A percentile compares a stretch with the other conserved stretches of the same genome.
Evolutionary conservation across 148 eudicot genomes (phyloP).

Genomic region (Rhododendron molle): DNA sequence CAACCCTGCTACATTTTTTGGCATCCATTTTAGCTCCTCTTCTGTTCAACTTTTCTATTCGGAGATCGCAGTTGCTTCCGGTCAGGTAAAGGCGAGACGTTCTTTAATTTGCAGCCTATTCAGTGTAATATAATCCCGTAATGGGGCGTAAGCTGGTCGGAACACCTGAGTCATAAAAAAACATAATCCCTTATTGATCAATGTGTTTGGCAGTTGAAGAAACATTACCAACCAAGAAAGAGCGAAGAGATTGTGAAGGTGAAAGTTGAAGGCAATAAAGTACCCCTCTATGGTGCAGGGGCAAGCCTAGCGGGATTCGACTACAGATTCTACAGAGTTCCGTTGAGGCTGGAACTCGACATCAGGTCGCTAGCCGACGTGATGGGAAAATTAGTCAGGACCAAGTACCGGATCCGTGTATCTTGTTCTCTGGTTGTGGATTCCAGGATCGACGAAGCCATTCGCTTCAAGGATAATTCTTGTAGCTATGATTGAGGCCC

Average conservation of each 20-base stretch:
- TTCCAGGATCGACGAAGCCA: slow-evolving; percentile 19
- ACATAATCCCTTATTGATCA: too few relatives aligned
- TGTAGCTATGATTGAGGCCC: slow-evolving; percentile 24
- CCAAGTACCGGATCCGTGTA: slow-evolving; percentile 38
- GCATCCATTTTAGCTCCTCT: slow-evolving; percentile 54
- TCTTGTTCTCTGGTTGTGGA: slow-evolving; percentile 38
- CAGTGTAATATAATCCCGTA: too few relatives aligned
- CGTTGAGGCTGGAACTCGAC: slow-evolving; percentile 48
- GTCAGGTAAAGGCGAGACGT: slow-evolving; percentile 36
- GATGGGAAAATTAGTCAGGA: slow-evolving; percentile 49
- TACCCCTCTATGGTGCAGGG: slow-evolving; percentile 81
- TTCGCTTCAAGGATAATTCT: slow-evolving; percentile 29
- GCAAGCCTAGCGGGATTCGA: slow-evolving; percentile 25
- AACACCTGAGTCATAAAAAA: too few relatives aligned
- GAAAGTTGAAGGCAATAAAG: slow-evolving; percentile 35
- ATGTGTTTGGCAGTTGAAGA: slow-evolving; percentile 35
- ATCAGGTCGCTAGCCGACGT: slow-evolving; percentile 42
- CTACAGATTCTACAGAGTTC: slow-evolving; percentile 25
- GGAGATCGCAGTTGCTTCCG: slow-evolving; percentile 51
- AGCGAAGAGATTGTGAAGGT: slow-evolving; percentile 32
- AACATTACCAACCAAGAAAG: slow-evolving; percentile 58
- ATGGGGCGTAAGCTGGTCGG: too few relatives aligned
- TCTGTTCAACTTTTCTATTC: slow-evolving; percentile 44
- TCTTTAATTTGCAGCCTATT: background rate
- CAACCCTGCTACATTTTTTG: slow-evolving; percentile 73